Percentiles rank a stretch among this genome's conserved stretches.
These are phyloP conservation scores for Fusarium penzigii DNA, from an alignment of 2,329 filamentous ascomycete species.

Conservation along the genomic window DNA sequence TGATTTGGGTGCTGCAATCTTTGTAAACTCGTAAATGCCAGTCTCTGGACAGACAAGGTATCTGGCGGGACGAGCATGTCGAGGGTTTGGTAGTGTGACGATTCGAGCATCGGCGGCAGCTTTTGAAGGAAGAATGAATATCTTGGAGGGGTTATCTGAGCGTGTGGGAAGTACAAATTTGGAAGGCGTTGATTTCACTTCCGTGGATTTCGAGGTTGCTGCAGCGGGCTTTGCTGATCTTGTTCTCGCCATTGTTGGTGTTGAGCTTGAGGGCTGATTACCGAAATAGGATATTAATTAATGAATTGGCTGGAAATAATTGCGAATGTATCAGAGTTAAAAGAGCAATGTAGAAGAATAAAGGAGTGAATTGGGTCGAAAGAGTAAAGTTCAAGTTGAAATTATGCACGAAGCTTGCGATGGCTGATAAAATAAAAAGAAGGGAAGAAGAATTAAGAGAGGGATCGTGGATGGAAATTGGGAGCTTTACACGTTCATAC, in stretches of 20 bases:
- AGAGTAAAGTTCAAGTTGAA: background rate
- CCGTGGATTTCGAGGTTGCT: constrained; percentile 26
- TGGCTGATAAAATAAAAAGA: background rate
- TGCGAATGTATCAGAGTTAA: background rate
- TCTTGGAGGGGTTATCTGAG: constrained; percentile 47
- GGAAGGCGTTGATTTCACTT: constrained; percentile 34
- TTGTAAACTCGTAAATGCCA: constrained; percentile 67
- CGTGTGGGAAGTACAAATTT: constrained; percentile 44
- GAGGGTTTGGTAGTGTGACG: constrained; percentile 61
- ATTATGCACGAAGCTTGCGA: background rate
- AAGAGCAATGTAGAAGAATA: background rate
- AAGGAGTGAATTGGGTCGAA: background rate
- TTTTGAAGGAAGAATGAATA: constrained; percentile 63
- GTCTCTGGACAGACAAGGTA: constrained; percentile 63
- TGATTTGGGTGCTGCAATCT: constrained; percentile 52
- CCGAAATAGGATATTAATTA: background rate
- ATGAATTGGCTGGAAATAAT: background rate
- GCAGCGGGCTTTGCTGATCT: constrained; percentile 44
- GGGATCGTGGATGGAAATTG: background rate
- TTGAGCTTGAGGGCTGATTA: background rate
- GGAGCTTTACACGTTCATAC: constrained; percentile 10
- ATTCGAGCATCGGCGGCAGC: constrained; percentile 57
- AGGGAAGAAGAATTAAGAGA: background rate
- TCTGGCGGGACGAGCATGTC: constrained; percentile 54
- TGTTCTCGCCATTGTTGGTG: constrained; percentile 49